These are phyloP conservation scores for Xylaria multiplex DNA, from an alignment of 2,329 filamentous ascomycete species.

Conservation along the genomic window DNA sequence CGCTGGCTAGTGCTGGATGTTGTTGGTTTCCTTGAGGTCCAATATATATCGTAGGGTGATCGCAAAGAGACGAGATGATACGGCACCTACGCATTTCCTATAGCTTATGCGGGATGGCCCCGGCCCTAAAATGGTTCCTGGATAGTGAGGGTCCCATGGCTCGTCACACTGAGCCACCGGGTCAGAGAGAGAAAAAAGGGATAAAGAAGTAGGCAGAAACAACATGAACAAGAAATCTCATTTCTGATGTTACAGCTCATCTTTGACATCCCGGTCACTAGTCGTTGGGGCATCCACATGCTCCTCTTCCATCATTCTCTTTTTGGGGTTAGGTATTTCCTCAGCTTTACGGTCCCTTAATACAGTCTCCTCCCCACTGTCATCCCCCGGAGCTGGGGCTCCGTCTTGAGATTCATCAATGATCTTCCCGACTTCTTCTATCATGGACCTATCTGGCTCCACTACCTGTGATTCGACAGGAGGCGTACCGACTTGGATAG, in stretches of 20 bases:
- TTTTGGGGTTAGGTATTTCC: conserved; percentile 44
- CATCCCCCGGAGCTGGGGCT: conserved; percentile 31
- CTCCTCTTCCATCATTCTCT: conserved; percentile 47
- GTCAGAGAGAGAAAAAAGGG: conserved; percentile 7
- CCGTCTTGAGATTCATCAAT: conserved; percentile 51
- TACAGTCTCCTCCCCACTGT: conserved; percentile 45
- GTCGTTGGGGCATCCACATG: conserved; percentile 35
- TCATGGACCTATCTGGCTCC: conserved; percentile 52
- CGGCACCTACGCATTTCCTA: background rate
- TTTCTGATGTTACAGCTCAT: conserved; percentile 52
- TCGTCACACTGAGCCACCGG: background rate
- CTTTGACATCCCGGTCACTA: conserved; percentile 49
- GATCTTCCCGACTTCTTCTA: conserved; percentile 65
- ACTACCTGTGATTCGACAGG: conserved; percentile 23
- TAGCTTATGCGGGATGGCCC: background rate
- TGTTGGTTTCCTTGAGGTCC: background rate
- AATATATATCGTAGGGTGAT: background rate
- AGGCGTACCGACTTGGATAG: conserved; percentile 55
- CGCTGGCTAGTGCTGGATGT: background rate
- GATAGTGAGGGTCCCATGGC: background rate
- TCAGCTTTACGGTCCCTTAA: conserved; percentile 48
- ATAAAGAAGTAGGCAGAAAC: conserved; percentile 25
- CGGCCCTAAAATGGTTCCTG: background rate
- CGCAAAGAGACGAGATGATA: background rate
- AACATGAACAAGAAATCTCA: conserved; percentile 37